phyloP scores from a whole-genome alignment of 1,284 basidiomycete species.

The Leccinum pachyderme region DNA sequence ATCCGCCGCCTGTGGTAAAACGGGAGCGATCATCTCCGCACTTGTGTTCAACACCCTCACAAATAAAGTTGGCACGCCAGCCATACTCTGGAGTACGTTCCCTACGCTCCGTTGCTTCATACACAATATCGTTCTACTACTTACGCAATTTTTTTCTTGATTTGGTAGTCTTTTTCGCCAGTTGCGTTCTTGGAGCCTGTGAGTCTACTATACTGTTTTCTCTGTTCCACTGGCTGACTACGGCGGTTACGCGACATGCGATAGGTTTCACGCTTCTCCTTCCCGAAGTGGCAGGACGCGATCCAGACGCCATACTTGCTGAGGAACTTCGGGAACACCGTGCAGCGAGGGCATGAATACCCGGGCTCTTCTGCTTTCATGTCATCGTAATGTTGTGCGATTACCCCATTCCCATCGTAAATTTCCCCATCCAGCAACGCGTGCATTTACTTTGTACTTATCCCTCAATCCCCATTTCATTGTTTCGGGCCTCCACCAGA shows the following conservation, averaged over 20 bases:
- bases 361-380: background rate
- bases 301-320: constrained; percentile 64
- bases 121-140: background rate
- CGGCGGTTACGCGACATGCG: background rate
- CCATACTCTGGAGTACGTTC: constrained; percentile 61
- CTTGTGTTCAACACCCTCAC: constrained; percentile 75
- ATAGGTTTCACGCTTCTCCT: constrained; percentile 66
- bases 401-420: background rate
- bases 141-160: constrained; percentile 7
- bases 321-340: constrained; percentile 46
- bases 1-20: constrained; percentile 76
- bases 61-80: constrained; percentile 59
- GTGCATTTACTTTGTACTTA: background rate
- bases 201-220: constrained; percentile 11
- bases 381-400: background rate
- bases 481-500: background rate
- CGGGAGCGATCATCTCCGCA: constrained; percentile 80
- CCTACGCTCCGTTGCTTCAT: constrained; percentile 20
- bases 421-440: background rate
- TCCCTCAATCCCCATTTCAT: background rate
- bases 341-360: background rate
- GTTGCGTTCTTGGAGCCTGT: constrained; percentile 55
- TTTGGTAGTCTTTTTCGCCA: constrained; percentile 54
- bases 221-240: constrained; percentile 1
- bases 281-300: constrained; percentile 74